These are phyloP conservation scores for Penicillium atrosanguineum DNA, from an alignment of 495 filamentous ascomycete genomes.

Conservation along the genomic window DNA sequence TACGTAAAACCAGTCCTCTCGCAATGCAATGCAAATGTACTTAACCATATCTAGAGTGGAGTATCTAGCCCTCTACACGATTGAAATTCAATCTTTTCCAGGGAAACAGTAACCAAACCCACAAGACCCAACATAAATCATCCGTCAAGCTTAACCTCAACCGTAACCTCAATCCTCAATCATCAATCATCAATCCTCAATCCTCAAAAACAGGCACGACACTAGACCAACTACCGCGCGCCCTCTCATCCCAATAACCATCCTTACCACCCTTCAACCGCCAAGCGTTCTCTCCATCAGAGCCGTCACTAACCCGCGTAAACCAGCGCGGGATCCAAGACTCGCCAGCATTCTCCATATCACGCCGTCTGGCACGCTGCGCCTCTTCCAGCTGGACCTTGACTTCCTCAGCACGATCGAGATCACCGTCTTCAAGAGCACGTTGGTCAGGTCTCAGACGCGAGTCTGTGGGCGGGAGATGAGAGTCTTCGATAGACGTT, in stretches of 20 bases:
- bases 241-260: slow-evolving; percentile 89
- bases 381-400: slow-evolving; percentile 83
- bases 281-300: slow-evolving; percentile 74
- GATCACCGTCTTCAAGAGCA: slow-evolving; percentile 75
- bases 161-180: too few relatives aligned
- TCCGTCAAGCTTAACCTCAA: too few relatives aligned
- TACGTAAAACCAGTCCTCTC: too few relatives aligned
- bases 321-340: slow-evolving; percentile 81
- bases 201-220: slow-evolving; percentile 69
- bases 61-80: background rate
- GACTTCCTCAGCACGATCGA: slow-evolving; percentile 79
- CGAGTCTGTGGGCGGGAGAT: slow-evolving; percentile 75
- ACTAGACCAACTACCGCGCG: slow-evolving; percentile 63
- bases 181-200: slow-evolving; percentile 4
- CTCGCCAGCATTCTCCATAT: slow-evolving; percentile 70
- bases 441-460: slow-evolving; percentile 88
- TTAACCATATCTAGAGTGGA: slow-evolving; percentile 5
- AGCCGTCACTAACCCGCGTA: slow-evolving; percentile 52
- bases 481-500: slow-evolving; percentile 69
- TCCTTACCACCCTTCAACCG: slow-evolving; percentile 74
- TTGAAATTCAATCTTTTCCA: background rate
- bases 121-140: background rate
- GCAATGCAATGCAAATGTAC: too few relatives aligned
- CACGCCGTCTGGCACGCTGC: slow-evolving; percentile 71
- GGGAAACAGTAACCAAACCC: background rate